Conservation (phyloP, 768 basidiomycete species). For the Clitopilus passeckerianus region DNA sequence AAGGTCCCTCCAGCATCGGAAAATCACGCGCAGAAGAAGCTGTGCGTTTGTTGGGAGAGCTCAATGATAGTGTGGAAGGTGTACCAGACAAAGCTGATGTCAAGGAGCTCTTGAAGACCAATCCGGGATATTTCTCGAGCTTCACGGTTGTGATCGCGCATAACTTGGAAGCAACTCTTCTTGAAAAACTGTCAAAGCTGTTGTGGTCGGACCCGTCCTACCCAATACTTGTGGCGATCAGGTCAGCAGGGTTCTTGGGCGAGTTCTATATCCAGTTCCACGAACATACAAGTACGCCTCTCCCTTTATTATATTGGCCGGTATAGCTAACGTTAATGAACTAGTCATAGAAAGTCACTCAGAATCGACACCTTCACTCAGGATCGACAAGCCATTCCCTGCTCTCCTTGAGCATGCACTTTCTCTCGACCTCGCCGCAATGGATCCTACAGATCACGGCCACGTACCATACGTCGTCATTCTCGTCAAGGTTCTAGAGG, state of each 20-base stretch:
- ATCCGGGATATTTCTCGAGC: constrained; percentile 49
- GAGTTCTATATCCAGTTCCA: constrained; percentile 86
- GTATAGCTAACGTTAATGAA: neutral
- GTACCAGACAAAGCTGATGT: constrained; percentile 53
- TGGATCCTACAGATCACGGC: constrained; percentile 87
- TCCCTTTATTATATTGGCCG: neutral
- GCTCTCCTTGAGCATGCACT: constrained; percentile 69
- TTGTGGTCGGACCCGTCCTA: constrained; percentile 62
- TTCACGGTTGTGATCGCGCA: constrained; percentile 85
- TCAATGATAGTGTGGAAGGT: constrained; percentile 85
- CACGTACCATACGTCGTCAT: constrained; percentile 92
- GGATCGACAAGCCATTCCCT: constrained; percentile 88
- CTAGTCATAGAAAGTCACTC: constrained; percentile 88
- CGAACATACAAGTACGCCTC: constrained; percentile 71
- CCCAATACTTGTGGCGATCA: constrained; percentile 71
- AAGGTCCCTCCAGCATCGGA: constrained; percentile 70
- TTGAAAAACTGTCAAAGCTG: constrained; percentile 55
- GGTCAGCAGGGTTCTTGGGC: constrained; percentile 87
- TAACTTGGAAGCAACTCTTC: constrained; percentile 57
- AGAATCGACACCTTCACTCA: constrained; percentile 67
- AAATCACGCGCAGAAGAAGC: constrained; percentile 77
- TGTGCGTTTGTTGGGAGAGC: constrained; percentile 70
- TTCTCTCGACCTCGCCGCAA: constrained; percentile 63
- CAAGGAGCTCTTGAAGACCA: constrained; percentile 48
- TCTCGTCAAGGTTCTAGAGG: constrained; percentile 74